These are phyloP conservation scores for Aspergillus novofumigatus DNA, from an alignment of 2,329 filamentous ascomycete genomes.

Conservation along the genomic window DNA sequence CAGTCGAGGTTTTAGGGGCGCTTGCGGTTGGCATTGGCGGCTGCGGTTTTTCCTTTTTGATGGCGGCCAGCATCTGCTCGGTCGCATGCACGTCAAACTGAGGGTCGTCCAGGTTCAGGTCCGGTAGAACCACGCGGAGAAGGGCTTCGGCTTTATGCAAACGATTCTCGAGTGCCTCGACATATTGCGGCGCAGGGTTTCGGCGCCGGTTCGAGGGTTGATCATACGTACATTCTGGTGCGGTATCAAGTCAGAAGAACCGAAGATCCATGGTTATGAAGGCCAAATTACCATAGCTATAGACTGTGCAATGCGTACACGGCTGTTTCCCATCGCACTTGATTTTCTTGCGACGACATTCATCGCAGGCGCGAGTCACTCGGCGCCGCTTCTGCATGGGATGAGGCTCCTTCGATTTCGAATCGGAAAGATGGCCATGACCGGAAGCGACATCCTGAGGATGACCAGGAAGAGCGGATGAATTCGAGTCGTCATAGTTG, in stretches of 20 bases:
- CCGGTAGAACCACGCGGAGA: conserved; percentile 73
- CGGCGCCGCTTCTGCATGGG: conserved; percentile 72
- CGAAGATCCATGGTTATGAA: neutral
- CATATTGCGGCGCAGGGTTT: conserved; percentile 88
- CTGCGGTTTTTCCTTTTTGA: conserved; percentile 33
- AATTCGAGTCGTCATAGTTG: conserved; percentile 17
- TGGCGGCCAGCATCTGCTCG: conserved; percentile 56
- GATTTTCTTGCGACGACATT: conserved; percentile 81
- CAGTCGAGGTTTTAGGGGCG: conserved; percentile 16
- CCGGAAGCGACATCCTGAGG: conserved; percentile 13
- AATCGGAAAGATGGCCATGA: conserved; percentile 20
- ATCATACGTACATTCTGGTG: conserved; percentile 84
- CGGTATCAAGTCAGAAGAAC: neutral
- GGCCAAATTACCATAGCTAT: conserved; percentile 77
- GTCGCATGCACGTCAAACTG: conserved; percentile 73
- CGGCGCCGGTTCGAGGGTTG: conserved; percentile 88
- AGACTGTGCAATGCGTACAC: conserved; percentile 94
- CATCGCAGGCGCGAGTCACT: conserved; percentile 76
- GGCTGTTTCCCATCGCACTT: conserved; percentile 84
- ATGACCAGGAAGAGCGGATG: conserved; percentile 8
- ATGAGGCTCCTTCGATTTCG: conserved; percentile 29
- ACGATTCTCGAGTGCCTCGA: conserved; percentile 80
- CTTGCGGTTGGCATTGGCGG: conserved; percentile 9
- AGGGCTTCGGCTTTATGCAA: conserved; percentile 79
- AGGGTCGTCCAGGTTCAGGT: conserved; percentile 80